phyloP scores from a whole-genome alignment of 305 asterid species.

The Fraxinus velutina region DNA sequence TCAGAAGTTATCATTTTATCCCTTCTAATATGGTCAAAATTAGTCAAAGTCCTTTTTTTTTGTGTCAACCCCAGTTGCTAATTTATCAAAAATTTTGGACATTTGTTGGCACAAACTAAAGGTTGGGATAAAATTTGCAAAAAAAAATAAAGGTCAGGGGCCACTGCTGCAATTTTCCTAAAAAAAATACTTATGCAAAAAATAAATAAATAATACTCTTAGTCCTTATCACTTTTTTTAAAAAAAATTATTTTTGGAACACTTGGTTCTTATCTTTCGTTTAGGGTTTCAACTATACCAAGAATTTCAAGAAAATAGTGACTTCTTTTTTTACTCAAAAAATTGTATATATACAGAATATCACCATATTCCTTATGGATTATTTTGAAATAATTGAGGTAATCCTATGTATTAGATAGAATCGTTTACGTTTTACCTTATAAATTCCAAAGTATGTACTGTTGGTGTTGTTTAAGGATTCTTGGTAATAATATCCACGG shows the following conservation, averaged over 20 bases:
- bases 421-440: not conserved
- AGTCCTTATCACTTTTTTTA: not conserved
- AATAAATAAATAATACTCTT: not conserved
- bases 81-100: too few species aligned
- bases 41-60: too few species aligned
- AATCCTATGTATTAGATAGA: not conserved
- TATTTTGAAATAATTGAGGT: not conserved
- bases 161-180: too few species aligned
- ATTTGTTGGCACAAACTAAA: too few species aligned
- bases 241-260: not conserved
- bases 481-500: not conserved
- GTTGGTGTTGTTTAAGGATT: not conserved
- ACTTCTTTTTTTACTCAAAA: constrained; percentile 19
- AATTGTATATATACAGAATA: not conserved
- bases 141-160: too few species aligned
- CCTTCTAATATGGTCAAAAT: too few species aligned
- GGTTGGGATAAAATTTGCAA: too few species aligned
- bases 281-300: not conserved
- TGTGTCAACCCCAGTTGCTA: too few species aligned
- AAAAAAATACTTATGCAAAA: too few species aligned
- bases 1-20: too few species aligned
- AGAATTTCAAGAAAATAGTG: constrained; percentile 7
- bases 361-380: constrained; percentile 3
- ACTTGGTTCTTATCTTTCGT: constrained; percentile 13
- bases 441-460: not conserved